Evolutionary conservation across 208 protist genomes (phyloP), one percentile per base, ranked within the genome.

Genomic region (Blechomonas ayalai): DNA sequence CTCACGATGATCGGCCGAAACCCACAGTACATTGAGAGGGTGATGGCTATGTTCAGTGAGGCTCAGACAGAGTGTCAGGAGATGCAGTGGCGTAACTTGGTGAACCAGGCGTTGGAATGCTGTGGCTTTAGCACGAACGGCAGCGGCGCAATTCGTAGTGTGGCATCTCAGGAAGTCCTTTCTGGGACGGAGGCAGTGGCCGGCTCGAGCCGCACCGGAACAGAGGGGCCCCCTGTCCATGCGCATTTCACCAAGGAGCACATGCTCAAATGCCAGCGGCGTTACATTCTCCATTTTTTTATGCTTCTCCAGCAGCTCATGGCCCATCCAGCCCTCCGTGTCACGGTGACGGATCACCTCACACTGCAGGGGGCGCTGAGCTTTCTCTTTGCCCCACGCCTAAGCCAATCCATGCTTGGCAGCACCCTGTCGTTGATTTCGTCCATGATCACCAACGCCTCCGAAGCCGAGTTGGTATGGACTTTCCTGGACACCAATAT

Each of bases 1-100:
- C 65, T 93, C n/a, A 45, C 75, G 8, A 90, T 88, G 74, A 90
- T 93, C 59, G 72, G 72, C 15, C 60, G 81, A 35, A 79, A 93
- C 56, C 63, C 64, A 32, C 69, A 83, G 48, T 90, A 88, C 48
- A 77, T 75, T 42, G 60, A 77, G 36, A 77, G 85, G 6, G 70
- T 93, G 3, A 68, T 75, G 1, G 58, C 55, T 9, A 61, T 90
- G 12, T 68, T 93, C 29, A 70, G 62, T 22, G 61, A 66, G 37
- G 79, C 76, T 19, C 85, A 93, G 47, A 60, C 53, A 5, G 65
- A 82, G 36, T 90, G 81, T 43, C 49, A 39, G 19, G 79, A 84
- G 57, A 32, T 93, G 55, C 76, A 84, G 58, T 90, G 81, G 82
- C 48, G 39, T 22, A 72, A 52, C n/a, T 63, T 93, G 19, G 56